phyloP scores from a whole-genome alignment of 2,329 filamentous ascomycete species.

The Penicillium sp. region DNA sequence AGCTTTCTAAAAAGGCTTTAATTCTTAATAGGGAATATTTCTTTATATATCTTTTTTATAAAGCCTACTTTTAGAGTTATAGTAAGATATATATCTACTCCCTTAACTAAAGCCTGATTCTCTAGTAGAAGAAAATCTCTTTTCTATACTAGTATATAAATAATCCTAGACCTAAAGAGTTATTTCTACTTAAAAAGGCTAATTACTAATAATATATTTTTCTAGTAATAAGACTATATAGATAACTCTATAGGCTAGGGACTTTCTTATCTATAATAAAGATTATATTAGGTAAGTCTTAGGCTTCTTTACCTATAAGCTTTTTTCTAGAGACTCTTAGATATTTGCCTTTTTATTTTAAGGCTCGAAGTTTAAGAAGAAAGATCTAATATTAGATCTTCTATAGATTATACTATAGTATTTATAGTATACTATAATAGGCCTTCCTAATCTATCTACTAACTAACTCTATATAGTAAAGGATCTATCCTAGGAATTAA shows the following conservation, averaged over 20 bases:
- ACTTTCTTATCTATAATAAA: not conserved
- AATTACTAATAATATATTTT: not conserved
- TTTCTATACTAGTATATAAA: not conserved
- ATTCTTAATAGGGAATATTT: no score
- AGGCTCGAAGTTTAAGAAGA: no score
- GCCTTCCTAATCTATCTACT: no score
- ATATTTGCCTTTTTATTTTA: not conserved
- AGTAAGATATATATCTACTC: no score
- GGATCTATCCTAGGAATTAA: no score
- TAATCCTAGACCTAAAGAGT: not conserved
- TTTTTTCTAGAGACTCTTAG: not conserved
- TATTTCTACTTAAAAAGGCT: not conserved
- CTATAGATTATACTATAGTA: not conserved
- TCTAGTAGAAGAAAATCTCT: no score
- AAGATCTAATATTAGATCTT: not conserved
- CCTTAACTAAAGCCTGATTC: no score
- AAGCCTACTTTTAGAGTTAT: no score
- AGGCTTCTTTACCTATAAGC: not conserved
- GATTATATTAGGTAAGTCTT: not conserved
- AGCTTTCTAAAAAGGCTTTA: no score
- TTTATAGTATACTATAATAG: no score
- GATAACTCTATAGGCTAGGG: not conserved
- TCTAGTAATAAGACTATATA: not conserved
- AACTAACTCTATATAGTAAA: no score
- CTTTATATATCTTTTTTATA: no score